A percentile compares a stretch with the other conserved stretches of the same genome.
These are phyloP conservation scores for Candida maltosa DNA, from an alignment of 805 yeast species.

Conservation along the genomic window DNA sequence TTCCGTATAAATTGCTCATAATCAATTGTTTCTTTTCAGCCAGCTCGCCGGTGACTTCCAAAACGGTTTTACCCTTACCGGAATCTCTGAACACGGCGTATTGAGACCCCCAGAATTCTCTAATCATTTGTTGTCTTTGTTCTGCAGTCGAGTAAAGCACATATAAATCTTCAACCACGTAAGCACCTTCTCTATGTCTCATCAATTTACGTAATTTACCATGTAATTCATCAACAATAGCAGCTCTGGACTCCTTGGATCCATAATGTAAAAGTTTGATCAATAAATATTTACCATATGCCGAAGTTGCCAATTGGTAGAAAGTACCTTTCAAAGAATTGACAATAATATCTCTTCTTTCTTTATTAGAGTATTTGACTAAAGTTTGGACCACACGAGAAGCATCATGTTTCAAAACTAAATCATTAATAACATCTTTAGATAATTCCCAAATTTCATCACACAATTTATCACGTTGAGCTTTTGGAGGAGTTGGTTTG, in stretches of 20 bases:
- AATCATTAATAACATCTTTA: slow-evolving; percentile 72
- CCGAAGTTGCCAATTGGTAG: slow-evolving; percentile 81
- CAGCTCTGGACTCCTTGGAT: slow-evolving; percentile 70
- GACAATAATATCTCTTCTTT: slow-evolving; percentile 70
- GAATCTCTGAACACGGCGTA: slow-evolving; percentile 85
- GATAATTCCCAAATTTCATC: slow-evolving; percentile 83
- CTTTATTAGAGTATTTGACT: slow-evolving; percentile 79
- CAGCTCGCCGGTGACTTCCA: slow-evolving; percentile 62
- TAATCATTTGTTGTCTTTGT: slow-evolving; percentile 85
- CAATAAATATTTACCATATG: slow-evolving; percentile 89
- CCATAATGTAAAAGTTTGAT: slow-evolving; percentile 92
- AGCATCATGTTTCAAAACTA: slow-evolving; percentile 93
- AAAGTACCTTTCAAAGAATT: slow-evolving; percentile 68
- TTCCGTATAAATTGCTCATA: slow-evolving; percentile 71
- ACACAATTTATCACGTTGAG: slow-evolving; percentile 70
- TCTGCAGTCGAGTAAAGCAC: slow-evolving; percentile 80
- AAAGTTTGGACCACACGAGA: slow-evolving; percentile 94
- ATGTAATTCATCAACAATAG: slow-evolving; percentile 79
- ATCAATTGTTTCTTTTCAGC: slow-evolving; percentile 78
- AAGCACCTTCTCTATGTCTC: slow-evolving; percentile 98
- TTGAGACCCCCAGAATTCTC: slow-evolving; percentile 96
- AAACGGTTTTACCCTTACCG: slow-evolving; percentile 58
- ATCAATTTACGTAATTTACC: slow-evolving; percentile 88
- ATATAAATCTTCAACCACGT: slow-evolving; percentile 90
- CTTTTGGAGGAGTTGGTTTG: slow-evolving; percentile 75